These are phyloP conservation scores for Tulasnella sp. DNA, from an alignment of 768 basidiomycete species.

Conservation along the genomic window DNA sequence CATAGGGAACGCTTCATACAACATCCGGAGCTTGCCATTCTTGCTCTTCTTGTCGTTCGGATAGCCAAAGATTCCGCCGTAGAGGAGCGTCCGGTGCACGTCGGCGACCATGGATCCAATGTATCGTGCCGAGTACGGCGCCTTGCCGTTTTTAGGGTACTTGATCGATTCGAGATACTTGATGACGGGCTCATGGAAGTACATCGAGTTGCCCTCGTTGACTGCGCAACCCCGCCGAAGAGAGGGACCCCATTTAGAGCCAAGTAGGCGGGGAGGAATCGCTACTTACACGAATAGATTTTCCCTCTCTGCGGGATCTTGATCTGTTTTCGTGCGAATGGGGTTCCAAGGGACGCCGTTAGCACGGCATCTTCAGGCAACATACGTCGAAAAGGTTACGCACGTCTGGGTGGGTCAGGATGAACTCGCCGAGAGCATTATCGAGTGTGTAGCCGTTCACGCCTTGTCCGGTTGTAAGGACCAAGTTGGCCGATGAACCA, in stretches of 20 bases:
- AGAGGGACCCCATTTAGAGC: neutral
- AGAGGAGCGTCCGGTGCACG: slow-evolving; percentile 91
- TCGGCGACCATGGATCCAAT: slow-evolving; percentile 99
- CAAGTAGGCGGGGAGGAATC: neutral
- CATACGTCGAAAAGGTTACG: slow-evolving; percentile 34
- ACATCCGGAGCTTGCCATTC: slow-evolving; percentile 85
- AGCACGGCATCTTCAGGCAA: slow-evolving; percentile 10
- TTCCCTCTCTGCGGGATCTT: slow-evolving; percentile 91
- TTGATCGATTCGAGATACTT: slow-evolving; percentile 90
- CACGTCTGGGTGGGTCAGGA: slow-evolving; percentile 94
- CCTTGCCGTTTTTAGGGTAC: slow-evolving; percentile 67
- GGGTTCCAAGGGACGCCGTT: neutral
- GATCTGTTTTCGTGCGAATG: slow-evolving; percentile 52
- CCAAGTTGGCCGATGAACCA: slow-evolving; percentile 94
- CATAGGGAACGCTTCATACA: slow-evolving; percentile 99
- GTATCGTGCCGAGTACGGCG: slow-evolving; percentile 87
- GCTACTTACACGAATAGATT: slow-evolving; percentile 76
- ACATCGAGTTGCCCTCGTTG: slow-evolving; percentile 97
- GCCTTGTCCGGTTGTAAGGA: slow-evolving; percentile 89
- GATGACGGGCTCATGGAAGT: slow-evolving; percentile 78
- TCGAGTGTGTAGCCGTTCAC: slow-evolving; percentile 99
- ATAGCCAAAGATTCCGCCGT: slow-evolving; percentile 98
- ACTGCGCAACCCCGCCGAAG: slow-evolving; percentile 38
- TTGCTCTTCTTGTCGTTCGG: slow-evolving; percentile 98
- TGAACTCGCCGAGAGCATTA: slow-evolving; percentile 93